Conservation (phyloP, 306 rosid species). For the Ormosia emarginata region DNA sequence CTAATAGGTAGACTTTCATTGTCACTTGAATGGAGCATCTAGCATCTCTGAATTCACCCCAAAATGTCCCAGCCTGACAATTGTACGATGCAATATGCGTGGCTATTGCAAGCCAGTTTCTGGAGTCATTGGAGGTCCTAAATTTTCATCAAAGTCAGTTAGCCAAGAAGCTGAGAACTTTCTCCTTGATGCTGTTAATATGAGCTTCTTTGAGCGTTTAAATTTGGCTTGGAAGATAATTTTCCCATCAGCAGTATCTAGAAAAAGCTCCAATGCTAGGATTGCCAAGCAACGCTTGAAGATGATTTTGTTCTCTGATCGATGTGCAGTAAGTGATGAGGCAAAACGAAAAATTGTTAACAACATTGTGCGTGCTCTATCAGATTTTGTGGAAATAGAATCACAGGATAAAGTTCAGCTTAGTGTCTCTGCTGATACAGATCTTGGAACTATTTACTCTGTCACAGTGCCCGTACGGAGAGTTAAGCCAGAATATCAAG, state of each 20-base stretch:
- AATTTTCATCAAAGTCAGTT: constrained; percentile 44
- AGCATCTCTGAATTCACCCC: constrained; percentile 43
- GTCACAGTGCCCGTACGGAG: constrained; percentile 93
- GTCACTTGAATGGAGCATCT: constrained; percentile 51
- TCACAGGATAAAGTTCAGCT: constrained; percentile 91
- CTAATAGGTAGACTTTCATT: constrained; percentile 56
- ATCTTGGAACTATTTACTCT: constrained; percentile 88
- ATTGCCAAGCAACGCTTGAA: constrained; percentile 95
- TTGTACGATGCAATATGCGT: constrained; percentile 35
- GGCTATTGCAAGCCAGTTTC: constrained; percentile 45
- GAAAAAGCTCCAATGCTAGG: constrained; percentile 73
- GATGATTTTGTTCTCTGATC: constrained; percentile 92
- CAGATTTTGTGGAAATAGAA: constrained; percentile 96
- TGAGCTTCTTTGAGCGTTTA: constrained; percentile 87
- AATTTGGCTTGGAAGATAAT: constrained; percentile 91
- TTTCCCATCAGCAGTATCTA: constrained; percentile 68
- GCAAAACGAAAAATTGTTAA: constrained; percentile 81
- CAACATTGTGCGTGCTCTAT: constrained; percentile 73
- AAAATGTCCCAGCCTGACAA: constrained; percentile 45
- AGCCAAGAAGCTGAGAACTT: constrained; percentile 70
- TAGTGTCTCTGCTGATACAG: constrained; percentile 84
- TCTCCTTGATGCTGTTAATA: constrained; percentile 81
- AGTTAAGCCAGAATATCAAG: constrained; percentile 89
- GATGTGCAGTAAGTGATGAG: constrained; percentile 91
- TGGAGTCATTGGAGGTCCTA: constrained; percentile 35